Evolutionary conservation across 2,329 filamentous ascomycete genomes (phyloP).

Genomic region (Trichoderma sp.): DNA sequence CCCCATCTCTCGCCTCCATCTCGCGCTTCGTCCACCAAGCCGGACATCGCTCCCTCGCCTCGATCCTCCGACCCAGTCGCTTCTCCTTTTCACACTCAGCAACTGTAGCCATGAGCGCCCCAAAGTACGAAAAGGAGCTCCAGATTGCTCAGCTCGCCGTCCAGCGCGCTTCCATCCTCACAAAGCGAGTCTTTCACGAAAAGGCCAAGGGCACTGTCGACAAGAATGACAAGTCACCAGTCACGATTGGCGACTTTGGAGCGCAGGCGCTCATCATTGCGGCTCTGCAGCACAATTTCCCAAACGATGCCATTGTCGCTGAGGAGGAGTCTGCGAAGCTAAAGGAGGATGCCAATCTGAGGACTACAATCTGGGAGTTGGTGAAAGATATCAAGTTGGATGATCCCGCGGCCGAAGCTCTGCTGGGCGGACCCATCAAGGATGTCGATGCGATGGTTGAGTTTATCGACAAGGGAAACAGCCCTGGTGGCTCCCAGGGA

Average conservation of each 20-base stretch:
- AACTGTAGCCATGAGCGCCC: slow-evolving; percentile 31
- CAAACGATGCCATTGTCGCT: slow-evolving; percentile 85
- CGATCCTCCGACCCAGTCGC: slow-evolving; percentile 29
- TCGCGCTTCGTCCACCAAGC: slow-evolving; percentile 33
- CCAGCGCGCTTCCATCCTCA: slow-evolving; percentile 67
- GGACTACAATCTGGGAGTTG: slow-evolving; percentile 75
- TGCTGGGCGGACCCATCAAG: slow-evolving; percentile 67
- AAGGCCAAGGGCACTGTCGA: slow-evolving; percentile 88
- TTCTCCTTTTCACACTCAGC: slow-evolving; percentile 29
- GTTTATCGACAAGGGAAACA: slow-evolving; percentile 68
- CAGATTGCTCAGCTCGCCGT: slow-evolving; percentile 84
- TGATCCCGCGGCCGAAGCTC: slow-evolving; percentile 58
- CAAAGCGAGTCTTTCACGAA: slow-evolving; percentile 64
- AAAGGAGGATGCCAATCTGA: slow-evolving; percentile 67
- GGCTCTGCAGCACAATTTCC: slow-evolving; percentile 87
- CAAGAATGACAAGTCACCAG: slow-evolving; percentile 94
- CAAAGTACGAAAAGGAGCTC: slow-evolving; percentile 74
- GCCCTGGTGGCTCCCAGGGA: slow-evolving; percentile 69
- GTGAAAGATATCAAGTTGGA: slow-evolving; percentile 72
- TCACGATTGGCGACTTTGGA: slow-evolving; percentile 97
- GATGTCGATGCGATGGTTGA: slow-evolving; percentile 67
- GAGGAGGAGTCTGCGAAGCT: slow-evolving; percentile 90
- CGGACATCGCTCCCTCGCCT: slow-evolving; percentile 21
- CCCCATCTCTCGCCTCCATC: slow-evolving; percentile 26
- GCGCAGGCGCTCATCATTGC: slow-evolving; percentile 95